Percentiles rank a stretch among this genome's conserved stretches.
Conservation (phyloP, 2,329 filamentous ascomycete species). For the Cladorrhinum sp. region DNA sequence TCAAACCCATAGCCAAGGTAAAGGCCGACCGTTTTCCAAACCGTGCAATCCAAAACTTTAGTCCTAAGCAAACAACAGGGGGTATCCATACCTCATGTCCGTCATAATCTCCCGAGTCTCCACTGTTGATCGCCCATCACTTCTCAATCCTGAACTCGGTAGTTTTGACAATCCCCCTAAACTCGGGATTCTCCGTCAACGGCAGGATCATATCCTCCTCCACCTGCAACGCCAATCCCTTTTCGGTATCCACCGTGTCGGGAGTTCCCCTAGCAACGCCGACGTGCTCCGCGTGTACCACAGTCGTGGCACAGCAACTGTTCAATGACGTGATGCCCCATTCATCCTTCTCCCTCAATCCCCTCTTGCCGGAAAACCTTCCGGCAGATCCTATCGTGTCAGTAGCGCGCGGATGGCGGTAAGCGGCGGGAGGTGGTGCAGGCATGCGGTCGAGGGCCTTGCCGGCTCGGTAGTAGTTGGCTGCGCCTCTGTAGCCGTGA, state of each 20-base stretch:
- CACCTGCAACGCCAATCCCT: neutral
- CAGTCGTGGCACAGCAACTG: neutral
- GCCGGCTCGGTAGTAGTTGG: slow-evolving; percentile 28
- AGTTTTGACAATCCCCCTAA: slow-evolving; percentile 24
- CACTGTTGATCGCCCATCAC: no score
- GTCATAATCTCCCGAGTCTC: no score
- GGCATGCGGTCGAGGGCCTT: slow-evolving; percentile 23
- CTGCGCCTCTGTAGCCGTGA: slow-evolving; percentile 19
- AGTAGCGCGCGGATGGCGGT: neutral
- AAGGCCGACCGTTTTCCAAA: no score
- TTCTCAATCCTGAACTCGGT: slow-evolving; percentile 19
- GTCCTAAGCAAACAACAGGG: no score
- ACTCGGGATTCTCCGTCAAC: slow-evolving; percentile 6
- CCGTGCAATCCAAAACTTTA: no score
- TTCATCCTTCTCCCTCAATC: neutral
- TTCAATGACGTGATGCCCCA: neutral
- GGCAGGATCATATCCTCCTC: slow-evolving; percentile 14
- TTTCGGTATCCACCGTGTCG: neutral
- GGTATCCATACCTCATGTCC: no score
- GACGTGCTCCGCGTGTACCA: neutral
- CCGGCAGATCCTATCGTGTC: neutral
- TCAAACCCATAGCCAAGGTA: no score
- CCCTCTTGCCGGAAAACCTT: neutral
- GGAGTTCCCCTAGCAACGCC: neutral
- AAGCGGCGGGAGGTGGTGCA: neutral